Percentiles rank a stretch among this genome's conserved stretches.
Conservation (phyloP, 176 grass and related monocot species). For the Eragrostis nindensis region DNA sequence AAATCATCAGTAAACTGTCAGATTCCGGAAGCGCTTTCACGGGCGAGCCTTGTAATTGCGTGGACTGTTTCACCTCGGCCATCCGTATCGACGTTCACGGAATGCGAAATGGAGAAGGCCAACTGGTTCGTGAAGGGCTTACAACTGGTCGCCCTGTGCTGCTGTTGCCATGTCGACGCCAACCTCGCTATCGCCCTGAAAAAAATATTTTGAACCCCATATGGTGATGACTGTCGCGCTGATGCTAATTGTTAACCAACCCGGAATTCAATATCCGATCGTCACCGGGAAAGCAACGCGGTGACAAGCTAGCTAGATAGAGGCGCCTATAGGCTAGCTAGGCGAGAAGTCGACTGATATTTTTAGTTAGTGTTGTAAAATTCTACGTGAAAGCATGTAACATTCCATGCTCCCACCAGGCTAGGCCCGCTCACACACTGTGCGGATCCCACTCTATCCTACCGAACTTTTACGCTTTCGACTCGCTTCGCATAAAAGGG, state of each 20-base stretch:
- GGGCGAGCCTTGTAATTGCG: neutral
- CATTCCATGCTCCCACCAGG: too few relatives aligned
- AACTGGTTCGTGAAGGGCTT: neutral
- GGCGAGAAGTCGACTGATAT: neutral
- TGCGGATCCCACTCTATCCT: too few relatives aligned
- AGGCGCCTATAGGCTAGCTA: neutral
- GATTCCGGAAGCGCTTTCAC: too few relatives aligned
- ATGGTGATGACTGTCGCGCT: neutral
- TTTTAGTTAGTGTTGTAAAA: neutral
- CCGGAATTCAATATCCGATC: constrained; percentile 14
- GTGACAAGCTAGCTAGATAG: neutral
- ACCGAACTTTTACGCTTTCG: too few relatives aligned
- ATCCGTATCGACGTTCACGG: neutral
- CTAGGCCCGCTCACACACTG: too few relatives aligned
- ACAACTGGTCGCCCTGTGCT: neutral
- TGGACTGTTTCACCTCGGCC: neutral
- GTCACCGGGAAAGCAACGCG: neutral
- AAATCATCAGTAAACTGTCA: too few relatives aligned
- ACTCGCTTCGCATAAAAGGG: too few relatives aligned
- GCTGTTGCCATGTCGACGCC: constrained; percentile 33
- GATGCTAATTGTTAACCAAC: constrained; percentile 44
- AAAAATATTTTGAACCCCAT: neutral
- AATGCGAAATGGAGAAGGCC: neutral
- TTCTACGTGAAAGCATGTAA: constrained; percentile 46
- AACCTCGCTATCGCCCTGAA: constrained; percentile 22